phyloP scores from a whole-genome alignment of 2,329 filamentous ascomycete genomes.

The Pseudohalonectria lignicola region DNA sequence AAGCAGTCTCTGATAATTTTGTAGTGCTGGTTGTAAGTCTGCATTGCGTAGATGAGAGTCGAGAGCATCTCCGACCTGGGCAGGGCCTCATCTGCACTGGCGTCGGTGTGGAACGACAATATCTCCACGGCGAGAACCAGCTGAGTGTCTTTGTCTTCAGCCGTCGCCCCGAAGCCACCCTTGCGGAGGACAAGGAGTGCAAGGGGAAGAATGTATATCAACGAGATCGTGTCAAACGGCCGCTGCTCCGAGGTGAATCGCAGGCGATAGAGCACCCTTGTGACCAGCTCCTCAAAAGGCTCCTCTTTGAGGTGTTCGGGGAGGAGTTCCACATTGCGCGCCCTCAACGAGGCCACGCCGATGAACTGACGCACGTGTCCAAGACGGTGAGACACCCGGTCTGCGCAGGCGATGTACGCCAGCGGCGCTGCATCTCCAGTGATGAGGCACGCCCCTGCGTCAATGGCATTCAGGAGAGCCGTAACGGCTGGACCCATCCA shows the following conservation, averaged over 20 bases:
- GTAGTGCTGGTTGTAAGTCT: constrained; percentile 84
- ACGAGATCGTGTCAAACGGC: constrained; percentile 79
- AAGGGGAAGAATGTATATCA: constrained; percentile 80
- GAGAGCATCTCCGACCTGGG: constrained; percentile 66
- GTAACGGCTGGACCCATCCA: constrained; percentile 82
- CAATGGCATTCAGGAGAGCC: constrained; percentile 61
- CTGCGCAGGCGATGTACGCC: constrained; percentile 70
- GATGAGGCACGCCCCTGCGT: constrained; percentile 70
- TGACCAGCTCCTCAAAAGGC: constrained; percentile 73
- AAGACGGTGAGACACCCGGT: constrained; percentile 62
- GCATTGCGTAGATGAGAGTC: constrained; percentile 70
- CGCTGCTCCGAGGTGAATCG: constrained; percentile 86
- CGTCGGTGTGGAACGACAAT: constrained; percentile 75
- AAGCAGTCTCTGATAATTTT: constrained; percentile 91
- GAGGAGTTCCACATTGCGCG: constrained; percentile 63
- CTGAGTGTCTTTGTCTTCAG: constrained; percentile 81
- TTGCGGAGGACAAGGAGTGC: constrained; percentile 67
- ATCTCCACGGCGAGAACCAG: constrained; percentile 82
- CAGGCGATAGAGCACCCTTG: constrained; percentile 79
- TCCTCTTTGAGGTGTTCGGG: constrained; percentile 65
- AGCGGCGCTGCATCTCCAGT: constrained; percentile 69
- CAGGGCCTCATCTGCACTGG: constrained; percentile 63
- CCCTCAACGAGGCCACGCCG: constrained; percentile 75
- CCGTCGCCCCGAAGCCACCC: constrained; percentile 61
- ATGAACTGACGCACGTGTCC: constrained; percentile 72